Percentiles rank a stretch among this genome's conserved stretches.
Evolutionary conservation across 371 early-diverging fungal species (phyloP).

Genomic region (Zancudomyces culisetae): DNA sequence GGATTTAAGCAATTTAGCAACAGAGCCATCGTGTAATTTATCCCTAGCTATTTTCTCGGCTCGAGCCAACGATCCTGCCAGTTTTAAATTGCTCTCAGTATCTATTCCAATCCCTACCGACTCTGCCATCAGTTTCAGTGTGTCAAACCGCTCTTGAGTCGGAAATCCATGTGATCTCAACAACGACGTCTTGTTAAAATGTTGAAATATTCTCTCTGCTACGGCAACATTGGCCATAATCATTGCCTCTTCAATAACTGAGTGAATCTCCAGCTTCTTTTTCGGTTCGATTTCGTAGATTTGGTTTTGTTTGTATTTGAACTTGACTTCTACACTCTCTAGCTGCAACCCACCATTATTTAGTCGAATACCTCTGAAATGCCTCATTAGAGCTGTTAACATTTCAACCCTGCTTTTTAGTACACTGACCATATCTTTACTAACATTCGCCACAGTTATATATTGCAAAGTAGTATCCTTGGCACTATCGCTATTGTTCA

Average conservation of each 20-base stretch:
- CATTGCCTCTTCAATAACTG: constrained; percentile 98
- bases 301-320: constrained; percentile 38
- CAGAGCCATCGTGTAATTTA: constrained; percentile 27
- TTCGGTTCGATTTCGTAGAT: constrained; percentile 56
- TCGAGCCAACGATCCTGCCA: constrained; percentile 35
- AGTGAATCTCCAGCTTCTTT: constrained; percentile 69
- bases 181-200: constrained; percentile 67
- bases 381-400: constrained; percentile 31
- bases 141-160: constrained; percentile 35
- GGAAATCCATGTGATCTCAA: constrained; percentile 72
- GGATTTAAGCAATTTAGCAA: constrained; percentile 35
- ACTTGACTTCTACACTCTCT: constrained; percentile 55
- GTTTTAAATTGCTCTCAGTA: constrained; percentile 39
- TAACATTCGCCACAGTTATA: too few relatives aligned
- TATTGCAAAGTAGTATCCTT: too few relatives aligned
- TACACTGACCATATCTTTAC: constrained; percentile 24
- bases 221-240: constrained; percentile 90
- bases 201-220: constrained; percentile 60
- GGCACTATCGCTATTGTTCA: too few relatives aligned
- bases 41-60: constrained; percentile 9
- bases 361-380: constrained; percentile 30
- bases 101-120: constrained; percentile 34
- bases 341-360: constrained; percentile 47
- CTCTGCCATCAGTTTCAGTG: constrained; percentile 40
- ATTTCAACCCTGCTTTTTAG: constrained; percentile 29